Conservation (phyloP, 2,329 filamentous ascomycete species). For the Fusarium buharicum region DNA sequence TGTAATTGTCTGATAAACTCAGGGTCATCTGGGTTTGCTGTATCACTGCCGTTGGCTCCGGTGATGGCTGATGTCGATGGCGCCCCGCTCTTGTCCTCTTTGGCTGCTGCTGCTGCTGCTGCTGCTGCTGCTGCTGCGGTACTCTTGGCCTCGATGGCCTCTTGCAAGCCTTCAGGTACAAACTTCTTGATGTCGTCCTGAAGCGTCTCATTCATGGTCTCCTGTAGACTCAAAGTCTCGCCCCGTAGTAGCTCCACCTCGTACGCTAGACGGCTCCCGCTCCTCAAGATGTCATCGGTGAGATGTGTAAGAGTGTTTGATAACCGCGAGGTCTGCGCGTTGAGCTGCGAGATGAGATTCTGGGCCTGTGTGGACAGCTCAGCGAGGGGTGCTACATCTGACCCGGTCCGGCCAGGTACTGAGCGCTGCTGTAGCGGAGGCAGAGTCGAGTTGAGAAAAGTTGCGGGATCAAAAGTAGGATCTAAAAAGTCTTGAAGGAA, state of each 20-base stretch:
- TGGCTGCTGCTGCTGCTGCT: slow-evolving; percentile 20
- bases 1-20: slow-evolving; percentile 81
- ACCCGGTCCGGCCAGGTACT: slow-evolving; percentile 37
- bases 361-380: slow-evolving; percentile 85
- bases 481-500: slow-evolving; percentile 79
- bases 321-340: slow-evolving; percentile 85
- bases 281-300: slow-evolving; percentile 93
- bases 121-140: slow-evolving; percentile 22
- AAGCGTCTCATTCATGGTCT: slow-evolving; percentile 78
- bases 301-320: slow-evolving; percentile 85
- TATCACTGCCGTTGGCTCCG: slow-evolving; percentile 3
- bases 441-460: slow-evolving; percentile 84
- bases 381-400: slow-evolving; percentile 68
- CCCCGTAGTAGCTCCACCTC: slow-evolving; percentile 94
- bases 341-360: slow-evolving; percentile 85
- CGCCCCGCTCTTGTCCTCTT: slow-evolving; percentile 33
- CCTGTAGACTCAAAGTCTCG: slow-evolving; percentile 82
- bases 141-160: slow-evolving; percentile 44
- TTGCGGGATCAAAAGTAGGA: slow-evolving; percentile 81
- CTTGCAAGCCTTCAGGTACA: slow-evolving; percentile 64
- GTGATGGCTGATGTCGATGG: slow-evolving; percentile 39
- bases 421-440: slow-evolving; percentile 69
- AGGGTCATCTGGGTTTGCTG: slow-evolving; percentile 59
- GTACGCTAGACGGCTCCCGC: slow-evolving; percentile 88
- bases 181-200: slow-evolving; percentile 79